phyloP scores from a whole-genome alignment of 108 stramenopile species.

The Schizochytrium sp. region DNA sequence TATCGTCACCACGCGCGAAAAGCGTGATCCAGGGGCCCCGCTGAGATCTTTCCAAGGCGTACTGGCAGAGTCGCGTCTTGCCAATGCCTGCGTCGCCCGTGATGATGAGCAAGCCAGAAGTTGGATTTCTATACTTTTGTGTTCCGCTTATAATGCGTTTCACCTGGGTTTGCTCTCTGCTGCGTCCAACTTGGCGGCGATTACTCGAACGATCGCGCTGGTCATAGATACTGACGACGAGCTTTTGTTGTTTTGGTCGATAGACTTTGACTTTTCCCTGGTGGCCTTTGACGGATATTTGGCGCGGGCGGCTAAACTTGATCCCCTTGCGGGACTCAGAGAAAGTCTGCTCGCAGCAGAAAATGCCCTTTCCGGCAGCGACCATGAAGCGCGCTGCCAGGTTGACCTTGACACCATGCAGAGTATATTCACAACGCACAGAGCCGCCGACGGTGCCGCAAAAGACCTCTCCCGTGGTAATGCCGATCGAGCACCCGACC shows the following conservation, averaged over 20 bases:
- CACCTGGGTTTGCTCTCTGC: not conserved
- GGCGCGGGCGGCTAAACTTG: not conserved
- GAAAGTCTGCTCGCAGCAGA: not conserved
- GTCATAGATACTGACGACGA: not conserved
- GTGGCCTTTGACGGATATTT: not conserved
- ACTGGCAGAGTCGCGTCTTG: not conserved
- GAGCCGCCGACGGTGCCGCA: constrained; percentile 45
- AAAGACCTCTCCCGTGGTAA: constrained; percentile 39
- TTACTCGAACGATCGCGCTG: not conserved
- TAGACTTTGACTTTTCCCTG: not conserved
- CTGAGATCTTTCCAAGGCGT: not conserved
- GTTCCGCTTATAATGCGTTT: not conserved
- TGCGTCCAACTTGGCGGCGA: not conserved
- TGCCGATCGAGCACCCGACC: constrained; percentile 18
- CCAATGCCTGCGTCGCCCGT: not conserved
- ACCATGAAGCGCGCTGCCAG: constrained; percentile 44
- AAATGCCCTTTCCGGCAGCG: not conserved
- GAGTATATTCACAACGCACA: constrained; percentile 38
- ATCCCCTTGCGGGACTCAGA: not conserved
- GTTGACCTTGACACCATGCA: constrained; percentile 41
- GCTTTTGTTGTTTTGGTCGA: not conserved
- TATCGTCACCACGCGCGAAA: not conserved
- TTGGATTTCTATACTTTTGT: not conserved
- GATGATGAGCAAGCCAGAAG: not conserved
- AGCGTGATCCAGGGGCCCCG: not conserved